Evolutionary conservation across 495 filamentous ascomycete species (phyloP), one percentile per base, ranked within the genome.

Genomic region (Jackrogersella minutella): DNA sequence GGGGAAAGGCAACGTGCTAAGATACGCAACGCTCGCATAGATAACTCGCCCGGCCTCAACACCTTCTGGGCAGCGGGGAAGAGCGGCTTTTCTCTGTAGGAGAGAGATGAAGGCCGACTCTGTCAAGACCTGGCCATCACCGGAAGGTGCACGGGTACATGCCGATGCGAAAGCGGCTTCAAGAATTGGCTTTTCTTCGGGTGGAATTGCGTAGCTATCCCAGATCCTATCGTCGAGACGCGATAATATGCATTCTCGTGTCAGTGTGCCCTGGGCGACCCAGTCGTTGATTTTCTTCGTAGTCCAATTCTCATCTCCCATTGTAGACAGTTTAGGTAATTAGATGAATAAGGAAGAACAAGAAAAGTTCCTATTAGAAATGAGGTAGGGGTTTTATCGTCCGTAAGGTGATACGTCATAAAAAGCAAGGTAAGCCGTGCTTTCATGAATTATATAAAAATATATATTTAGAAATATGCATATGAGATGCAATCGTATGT

Each of bases 1-100:
- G 11, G 60, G 28, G 47, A 68, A 71, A 0, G 71, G 71, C 6
- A 73, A 3, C 5, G 40, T 53, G 37, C 60, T 61, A 14, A 73
- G 64, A 19, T 68, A 71, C 3, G 21, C 16, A 6, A 73, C n/a
- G 34, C 41, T 62, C 24, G 37, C 56, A 40, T 64, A 73, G n/a
- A 73, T 51, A 13, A 69, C 60, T 33, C 60, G 47, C 16, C 52
- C 53, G 9, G 54, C 66, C 21, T 63, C 60, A 3, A 28, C 21
- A 0, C 31, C 55, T 16, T 60, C 66, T 0, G 14, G 40, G 19
- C 47, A 43, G 16, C 4, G 46, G 17, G 52, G 55, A 14, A 69
- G 39, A 7, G 28, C 21, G 7, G 54, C 53, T n/a, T 56, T 59
- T 11, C 43, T 39, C 6, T 68, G 49, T n/a, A 71, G 41, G 30